Percentiles rank a stretch among this genome's conserved stretches.
Evolutionary conservation across 2,329 filamentous ascomycete species (phyloP).

Genomic region (Talaromyces sp.): DNA sequence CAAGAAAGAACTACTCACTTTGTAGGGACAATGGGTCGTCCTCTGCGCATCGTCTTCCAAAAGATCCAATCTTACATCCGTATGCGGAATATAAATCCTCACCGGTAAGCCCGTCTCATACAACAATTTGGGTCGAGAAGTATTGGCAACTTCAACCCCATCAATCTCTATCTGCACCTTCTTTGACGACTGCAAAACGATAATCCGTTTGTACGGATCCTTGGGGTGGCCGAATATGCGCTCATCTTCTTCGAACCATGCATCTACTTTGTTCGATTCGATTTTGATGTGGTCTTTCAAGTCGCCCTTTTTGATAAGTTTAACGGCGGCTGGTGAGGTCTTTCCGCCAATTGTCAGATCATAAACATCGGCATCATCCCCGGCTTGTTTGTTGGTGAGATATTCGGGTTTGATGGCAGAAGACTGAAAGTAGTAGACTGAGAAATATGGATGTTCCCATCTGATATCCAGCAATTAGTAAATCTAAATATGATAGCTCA

Average conservation of each 20-base stretch:
- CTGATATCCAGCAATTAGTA: neutral
- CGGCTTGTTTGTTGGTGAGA: slow-evolving; percentile 6
- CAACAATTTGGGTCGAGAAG: slow-evolving; percentile 13
- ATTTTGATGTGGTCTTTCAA: slow-evolving; percentile 12
- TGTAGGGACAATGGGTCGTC: slow-evolving; percentile 12
- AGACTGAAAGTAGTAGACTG: slow-evolving; percentile 13
- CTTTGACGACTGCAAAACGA: slow-evolving; percentile 15
- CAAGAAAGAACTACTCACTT: neutral
- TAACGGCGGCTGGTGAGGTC: slow-evolving; percentile 9
- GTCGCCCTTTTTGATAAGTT: neutral
- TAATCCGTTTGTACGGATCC: slow-evolving; percentile 18
- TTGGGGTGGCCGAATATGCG: slow-evolving; percentile 17
- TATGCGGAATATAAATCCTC: slow-evolving; percentile 16
- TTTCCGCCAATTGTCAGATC: slow-evolving; percentile 9
- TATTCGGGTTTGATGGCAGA: neutral
- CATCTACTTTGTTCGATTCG: slow-evolving; percentile 11
- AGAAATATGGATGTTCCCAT: slow-evolving; percentile 15
- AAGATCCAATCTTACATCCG: slow-evolving; percentile 15
- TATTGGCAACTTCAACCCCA: slow-evolving; percentile 16
- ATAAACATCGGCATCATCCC: slow-evolving; percentile 4
- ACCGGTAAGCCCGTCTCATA: slow-evolving; percentile 17
- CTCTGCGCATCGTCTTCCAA: slow-evolving; percentile 7
- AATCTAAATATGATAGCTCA: neutral
- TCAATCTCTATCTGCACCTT: slow-evolving; percentile 16
- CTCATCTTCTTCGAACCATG: slow-evolving; percentile 19